Conservation (phyloP, 2,329 filamentous ascomycete genomes). For the Penicillium sp. region DNA sequence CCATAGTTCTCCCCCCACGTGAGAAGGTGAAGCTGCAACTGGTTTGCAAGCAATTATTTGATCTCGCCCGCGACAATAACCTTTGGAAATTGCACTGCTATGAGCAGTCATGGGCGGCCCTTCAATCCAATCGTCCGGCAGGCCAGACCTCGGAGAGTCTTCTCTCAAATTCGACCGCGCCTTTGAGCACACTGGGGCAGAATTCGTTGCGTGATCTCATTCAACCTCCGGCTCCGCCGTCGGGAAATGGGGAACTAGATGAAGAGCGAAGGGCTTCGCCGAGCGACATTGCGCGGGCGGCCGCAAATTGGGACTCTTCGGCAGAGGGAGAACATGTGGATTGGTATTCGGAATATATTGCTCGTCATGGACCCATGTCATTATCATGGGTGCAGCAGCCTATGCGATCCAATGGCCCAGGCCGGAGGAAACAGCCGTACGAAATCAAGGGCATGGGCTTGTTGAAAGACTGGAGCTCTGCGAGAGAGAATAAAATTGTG, state of each 20-base stretch:
- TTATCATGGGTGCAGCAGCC: slow-evolving; percentile 79
- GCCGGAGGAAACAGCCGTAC: slow-evolving; percentile 47
- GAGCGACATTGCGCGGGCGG: slow-evolving; percentile 40
- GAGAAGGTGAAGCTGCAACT: slow-evolving; percentile 73
- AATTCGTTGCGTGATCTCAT: slow-evolving; percentile 43
- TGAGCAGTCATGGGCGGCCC: slow-evolving; percentile 70
- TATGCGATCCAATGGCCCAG: slow-evolving; percentile 43
- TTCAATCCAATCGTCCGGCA: slow-evolving; percentile 42
- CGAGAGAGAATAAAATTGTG: slow-evolving; percentile 66
- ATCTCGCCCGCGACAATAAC: slow-evolving; percentile 73
- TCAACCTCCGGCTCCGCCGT: slow-evolving; percentile 32
- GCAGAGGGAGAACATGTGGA: slow-evolving; percentile 73
- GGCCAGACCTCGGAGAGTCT: slow-evolving; percentile 53
- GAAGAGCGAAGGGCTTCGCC: slow-evolving; percentile 27
- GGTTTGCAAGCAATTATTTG: slow-evolving; percentile 69
- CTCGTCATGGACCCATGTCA: slow-evolving; percentile 74
- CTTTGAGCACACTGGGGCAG: slow-evolving; percentile 42
- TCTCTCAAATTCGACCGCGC: slow-evolving; percentile 47
- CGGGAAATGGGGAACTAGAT: background rate
- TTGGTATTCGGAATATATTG: slow-evolving; percentile 91
- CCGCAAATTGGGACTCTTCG: slow-evolving; percentile 80
- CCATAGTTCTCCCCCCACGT: slow-evolving; percentile 64
- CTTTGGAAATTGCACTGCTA: slow-evolving; percentile 81
- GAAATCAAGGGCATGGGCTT: slow-evolving; percentile 78
- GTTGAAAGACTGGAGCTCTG: slow-evolving; percentile 61